Evolutionary conservation across 192 early-diverging fungal genomes (phyloP), one percentile per base, ranked within the genome.

Genomic region (Mortierella alpina): DNA sequence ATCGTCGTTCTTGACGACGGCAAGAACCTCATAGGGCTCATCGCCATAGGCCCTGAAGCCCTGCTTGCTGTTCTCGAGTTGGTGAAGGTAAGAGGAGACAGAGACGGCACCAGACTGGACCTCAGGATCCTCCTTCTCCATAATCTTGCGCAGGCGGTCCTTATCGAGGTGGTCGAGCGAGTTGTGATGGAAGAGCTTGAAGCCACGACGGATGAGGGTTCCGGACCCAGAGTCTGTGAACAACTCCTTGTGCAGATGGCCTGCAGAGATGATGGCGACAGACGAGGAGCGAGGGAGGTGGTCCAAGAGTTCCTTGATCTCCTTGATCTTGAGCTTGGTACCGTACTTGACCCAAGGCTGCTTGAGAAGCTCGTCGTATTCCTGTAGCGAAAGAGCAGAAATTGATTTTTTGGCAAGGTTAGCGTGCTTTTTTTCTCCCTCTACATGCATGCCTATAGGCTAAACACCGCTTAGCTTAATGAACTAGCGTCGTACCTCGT

Each of bases 151-250:
- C 61, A 99, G 84, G 47, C 92, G 91, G 69, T 95, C 93, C 65
- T 90, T 81, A 84, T 99, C 96, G 5, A 94, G 72, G 13, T 92
- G 83, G 5, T 88, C 86, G 61, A 95, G 78, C 20, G 84, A 86
- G 66, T 88, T 79, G 79, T 91, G 88, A 64, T 90, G 90, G 71
- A 93, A 93, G 45, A 99, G 85, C 65, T 93, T 90, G 90, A 98
- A 92, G 41, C 97, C 98, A 47, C 98, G 95, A 63, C 97, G 95
- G 52, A 99, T 96, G 58, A 99, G 87, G 7, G 98, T 99, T 39
- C 97, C 97, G 7, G 98, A 94, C n/a, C 98, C 97, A 66, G 89
- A 91, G 83, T 98, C 95, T 45, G 98, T 99, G 68, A 99, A 99
- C 56, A 99, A 87, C 84, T 99, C 98, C 88, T 99, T 99, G 87